Base-by-base conservation (phyloP, 306 rosid genomes). In the Vicia villosa region DNA sequence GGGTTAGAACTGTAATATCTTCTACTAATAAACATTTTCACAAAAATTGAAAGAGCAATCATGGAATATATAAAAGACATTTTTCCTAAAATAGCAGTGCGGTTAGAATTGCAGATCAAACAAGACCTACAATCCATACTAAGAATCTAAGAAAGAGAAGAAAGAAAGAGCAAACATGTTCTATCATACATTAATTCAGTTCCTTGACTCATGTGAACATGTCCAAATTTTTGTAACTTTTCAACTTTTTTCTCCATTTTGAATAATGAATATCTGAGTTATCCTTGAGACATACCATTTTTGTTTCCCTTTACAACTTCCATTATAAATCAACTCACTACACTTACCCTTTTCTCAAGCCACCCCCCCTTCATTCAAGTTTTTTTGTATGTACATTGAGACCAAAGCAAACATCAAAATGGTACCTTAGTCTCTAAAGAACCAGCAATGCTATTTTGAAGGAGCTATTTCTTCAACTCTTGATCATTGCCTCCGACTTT, bases 401-500 rank as follows among this genome's bases (percentile, higher is more conserved):
- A 58, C 70, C 57, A 75, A 47, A 47, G 37, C 21, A 77, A 50
- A 74, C 43, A 59, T 58, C 75, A 70, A 82, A 86, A 71, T 14
- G 58, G 52, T 88, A 88, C 94, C 88, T 85, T 69, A 68, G 22
- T 70, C 70, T 60, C 65, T 66, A 61, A 69, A 71, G 34, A 74
- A 57, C 19, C 63, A 72, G 51, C n/a, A 74, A 69, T 19, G 74
- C 46, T 36, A 64, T 56, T 57, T 57, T 16, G 56, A 72, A 72
- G 66, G 65, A 81, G 67, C 75, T 79, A 89, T 3, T 69, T 76
- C 70, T 75, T 77, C 56, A 47, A 73, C 28, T 65, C 71, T 26
- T 64, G 14, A 22, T 17, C 20, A 37, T 60, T 45, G 28, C 3
- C 57, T 70, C 60, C 76, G 32, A 6, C 6, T 54, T 55, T 46